Base-by-base conservation (phyloP, 495 filamentous ascomycete genomes). In the Neurospora sublineolata region DNA sequence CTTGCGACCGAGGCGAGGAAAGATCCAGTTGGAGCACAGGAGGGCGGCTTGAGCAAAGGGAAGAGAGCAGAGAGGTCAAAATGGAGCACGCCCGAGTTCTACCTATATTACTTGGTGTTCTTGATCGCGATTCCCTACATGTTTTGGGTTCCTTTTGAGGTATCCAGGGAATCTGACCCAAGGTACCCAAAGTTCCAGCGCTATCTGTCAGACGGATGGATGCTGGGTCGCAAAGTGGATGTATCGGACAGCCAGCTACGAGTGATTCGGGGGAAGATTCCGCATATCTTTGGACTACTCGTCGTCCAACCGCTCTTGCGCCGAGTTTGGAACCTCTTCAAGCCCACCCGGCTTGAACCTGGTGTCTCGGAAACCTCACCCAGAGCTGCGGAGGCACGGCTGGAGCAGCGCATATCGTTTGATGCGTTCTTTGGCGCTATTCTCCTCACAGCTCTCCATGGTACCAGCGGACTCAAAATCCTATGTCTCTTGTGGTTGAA, bases 191-290 rank as follows among this genome's bases (percentile, higher is more conserved):
- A 88, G 73, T 98, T 90, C 77, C 84, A 90, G 72, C 80, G 83
- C 67, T 80, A 90, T 1, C 87, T 99, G 20, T 90, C 88, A 0
- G 84, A 88, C 11, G 96, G 95, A 71, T 99, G 95, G 95, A 93
- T 99, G 70, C 90, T 90, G n/a, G 95, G 95, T 18, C 92, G 94
- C 68, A 93, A 92, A 84, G 92, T 97, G 91, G 96, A 99, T 81
- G 89, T 94, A 72, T 95, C 93, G 9, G 95, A 99, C 82, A 78
- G 85, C 11, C 95, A 99, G 79, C 98, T 97, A 80, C 82, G 85
- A n/a, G 88, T 86, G 68, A 97, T 98, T 77, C 91, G 96, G 68
- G 83, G 88, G 68, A 98, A 98, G 79, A 86, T 98, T 39, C 94
- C 93, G 11, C 91, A 91, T 77, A 87, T 98, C 74, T 82, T 87